Evolutionary conservation across 73 alveolate genomes (phyloP).

Genomic region (Urostyla sp.): DNA sequence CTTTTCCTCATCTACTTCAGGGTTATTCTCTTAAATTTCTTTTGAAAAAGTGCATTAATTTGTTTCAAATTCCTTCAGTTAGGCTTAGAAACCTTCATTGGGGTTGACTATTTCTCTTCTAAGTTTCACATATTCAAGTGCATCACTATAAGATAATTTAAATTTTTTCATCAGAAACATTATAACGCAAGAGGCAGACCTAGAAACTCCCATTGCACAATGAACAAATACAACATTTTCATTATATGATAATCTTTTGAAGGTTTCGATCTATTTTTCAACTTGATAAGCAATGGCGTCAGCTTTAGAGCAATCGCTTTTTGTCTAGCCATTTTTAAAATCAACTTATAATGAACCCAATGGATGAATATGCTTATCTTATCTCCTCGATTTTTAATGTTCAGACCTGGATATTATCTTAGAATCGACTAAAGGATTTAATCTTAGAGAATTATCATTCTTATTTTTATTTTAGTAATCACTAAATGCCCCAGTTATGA

Average conservation of each 20-base stretch:
- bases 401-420: neutral
- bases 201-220: slow-evolving; percentile 88
- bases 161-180: slow-evolving; percentile 84
- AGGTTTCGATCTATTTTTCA: slow-evolving; percentile 21
- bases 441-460: slow-evolving; percentile 22
- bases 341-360: slow-evolving; percentile 50
- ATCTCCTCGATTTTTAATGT: slow-evolving; percentile 16
- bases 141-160: slow-evolving; percentile 53
- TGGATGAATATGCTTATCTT: slow-evolving; percentile 37
- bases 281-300: neutral
- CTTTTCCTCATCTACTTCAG: neutral
- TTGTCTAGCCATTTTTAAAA: neutral
- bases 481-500: slow-evolving; percentile 51
- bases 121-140: slow-evolving; percentile 40
- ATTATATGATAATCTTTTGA: slow-evolving; percentile 40
- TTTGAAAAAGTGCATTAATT: slow-evolving; percentile 1
- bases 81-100: slow-evolving; percentile 79
- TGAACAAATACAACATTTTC: slow-evolving; percentile 78
- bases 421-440: neutral
- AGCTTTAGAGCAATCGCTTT: slow-evolving; percentile 15
- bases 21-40: neutral
- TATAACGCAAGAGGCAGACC: slow-evolving; percentile 87
- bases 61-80: slow-evolving; percentile 73
- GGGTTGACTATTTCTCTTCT: slow-evolving; percentile 83
- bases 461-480: slow-evolving; percentile 3